Conservation (phyloP, 768 basidiomycete genomes). For the Strobilomyces echinocephalus region DNA sequence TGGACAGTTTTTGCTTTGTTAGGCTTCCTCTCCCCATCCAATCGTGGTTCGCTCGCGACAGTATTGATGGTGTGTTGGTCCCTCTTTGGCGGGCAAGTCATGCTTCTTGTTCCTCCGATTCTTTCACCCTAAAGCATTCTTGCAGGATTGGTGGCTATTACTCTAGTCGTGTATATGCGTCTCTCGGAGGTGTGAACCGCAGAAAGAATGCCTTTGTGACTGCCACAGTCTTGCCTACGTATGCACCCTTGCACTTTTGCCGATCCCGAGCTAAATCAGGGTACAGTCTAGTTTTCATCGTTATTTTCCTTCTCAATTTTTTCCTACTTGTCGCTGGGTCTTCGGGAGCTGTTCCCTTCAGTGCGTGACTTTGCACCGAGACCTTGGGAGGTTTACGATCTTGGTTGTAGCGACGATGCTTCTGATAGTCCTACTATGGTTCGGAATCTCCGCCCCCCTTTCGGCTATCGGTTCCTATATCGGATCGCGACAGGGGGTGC, state of each 20-base stretch:
- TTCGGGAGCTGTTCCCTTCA: slow-evolving; percentile 95
- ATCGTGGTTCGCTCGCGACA: slow-evolving; percentile 89
- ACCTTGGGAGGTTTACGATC: neutral
- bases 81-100: slow-evolving; percentile 73
- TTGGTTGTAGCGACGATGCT: slow-evolving; percentile 66
- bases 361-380: slow-evolving; percentile 34
- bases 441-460: slow-evolving; percentile 88
- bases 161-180: slow-evolving; percentile 76
- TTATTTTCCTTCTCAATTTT: slow-evolving; percentile 88
- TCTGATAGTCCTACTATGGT: slow-evolving; percentile 82
- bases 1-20: slow-evolving; percentile 78
- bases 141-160: slow-evolving; percentile 82
- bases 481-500: slow-evolving; percentile 81
- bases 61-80: slow-evolving; percentile 72
- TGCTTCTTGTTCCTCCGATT: neutral
- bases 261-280: slow-evolving; percentile 1
- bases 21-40: slow-evolving; percentile 93
- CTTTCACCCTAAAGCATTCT: neutral
- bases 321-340: slow-evolving; percentile 82
- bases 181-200: slow-evolving; percentile 67
- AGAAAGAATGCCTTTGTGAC: slow-evolving; percentile 83
- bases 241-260: slow-evolving; percentile 23
- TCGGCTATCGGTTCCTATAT: slow-evolving; percentile 82
- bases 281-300: slow-evolving; percentile 68
- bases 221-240: slow-evolving; percentile 86